phyloP scores from a whole-genome alignment of 2,329 filamentous ascomycete genomes.

The Penicillium sp. region DNA sequence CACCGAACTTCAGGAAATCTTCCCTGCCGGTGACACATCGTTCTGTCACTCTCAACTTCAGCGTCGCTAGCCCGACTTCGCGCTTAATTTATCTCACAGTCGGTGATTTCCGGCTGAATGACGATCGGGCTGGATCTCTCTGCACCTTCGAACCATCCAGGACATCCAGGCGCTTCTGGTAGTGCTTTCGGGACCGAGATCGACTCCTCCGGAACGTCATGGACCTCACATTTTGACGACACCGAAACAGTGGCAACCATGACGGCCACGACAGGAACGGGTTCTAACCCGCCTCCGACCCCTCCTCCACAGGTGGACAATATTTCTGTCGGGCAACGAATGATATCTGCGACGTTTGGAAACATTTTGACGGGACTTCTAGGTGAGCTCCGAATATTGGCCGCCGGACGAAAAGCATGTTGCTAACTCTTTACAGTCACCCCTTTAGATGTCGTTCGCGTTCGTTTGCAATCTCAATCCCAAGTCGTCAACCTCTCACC shows the following conservation, averaged over 20 bases:
- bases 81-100: background rate
- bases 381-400: conserved; percentile 55
- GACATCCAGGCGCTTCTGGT: conserved; percentile 6
- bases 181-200: conserved; percentile 13
- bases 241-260: conserved; percentile 28
- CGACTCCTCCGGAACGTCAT: conserved; percentile 27
- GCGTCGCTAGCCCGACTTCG: conserved; percentile 1
- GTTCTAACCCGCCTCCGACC: conserved; percentile 16
- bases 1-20: conserved; percentile 23
- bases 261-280: conserved; percentile 31
- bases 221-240: conserved; percentile 32
- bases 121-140: conserved; percentile 9
- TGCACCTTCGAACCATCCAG: conserved; percentile 7
- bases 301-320: conserved; percentile 38
- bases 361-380: conserved; percentile 86
- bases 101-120: conserved; percentile 15
- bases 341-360: conserved; percentile 88
- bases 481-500: conserved; percentile 54
- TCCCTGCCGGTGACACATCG: conserved; percentile 18
- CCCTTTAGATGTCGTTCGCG: conserved; percentile 92
- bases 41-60: background rate
- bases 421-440: conserved; percentile 61
- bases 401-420: background rate
- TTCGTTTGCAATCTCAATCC: conserved; percentile 85
- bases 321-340: conserved; percentile 83